Conservation (phyloP, 148 eudicot genomes). For the Camellia japonica region DNA sequence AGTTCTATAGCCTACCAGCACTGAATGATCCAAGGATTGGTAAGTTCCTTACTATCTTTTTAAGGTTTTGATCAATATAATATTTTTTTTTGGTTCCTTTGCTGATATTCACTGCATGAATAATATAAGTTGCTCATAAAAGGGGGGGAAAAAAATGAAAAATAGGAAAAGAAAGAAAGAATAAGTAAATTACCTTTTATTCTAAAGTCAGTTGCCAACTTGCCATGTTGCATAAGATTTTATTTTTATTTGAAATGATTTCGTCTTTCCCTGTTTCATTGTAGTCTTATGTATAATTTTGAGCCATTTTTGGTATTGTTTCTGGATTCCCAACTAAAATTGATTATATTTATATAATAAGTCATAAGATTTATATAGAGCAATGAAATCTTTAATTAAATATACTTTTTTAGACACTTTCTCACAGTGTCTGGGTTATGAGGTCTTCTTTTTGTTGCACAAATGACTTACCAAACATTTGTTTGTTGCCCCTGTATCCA, state of each 20-base stretch:
- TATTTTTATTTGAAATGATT: not conserved
- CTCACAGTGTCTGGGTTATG: not conserved
- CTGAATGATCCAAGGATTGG: slow-evolving; percentile 70
- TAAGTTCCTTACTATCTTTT: slow-evolving; percentile 15
- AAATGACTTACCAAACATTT: not conserved
- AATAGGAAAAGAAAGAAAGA: not conserved
- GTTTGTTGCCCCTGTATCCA: not conserved
- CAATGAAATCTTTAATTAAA: not conserved
- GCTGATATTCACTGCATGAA: not conserved
- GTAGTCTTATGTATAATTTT: not conserved
- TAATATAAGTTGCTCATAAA: not conserved
- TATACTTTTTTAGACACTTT: not conserved
- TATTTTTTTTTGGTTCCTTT: not conserved
- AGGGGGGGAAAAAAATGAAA: not conserved
- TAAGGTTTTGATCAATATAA: not conserved
- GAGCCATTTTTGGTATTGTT: too few species aligned
- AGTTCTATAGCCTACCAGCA: slow-evolving; percentile 65
- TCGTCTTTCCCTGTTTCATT: not conserved
- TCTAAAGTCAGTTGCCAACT: not conserved
- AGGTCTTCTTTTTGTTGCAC: not conserved
- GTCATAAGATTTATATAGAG: not conserved
- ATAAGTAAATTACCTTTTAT: not conserved
- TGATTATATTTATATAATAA: not conserved
- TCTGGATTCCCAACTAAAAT: not conserved
- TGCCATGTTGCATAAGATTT: too few species aligned